Conservation (phyloP, 2,329 filamentous ascomycete species). For the Simplicillium aogashimaense region DNA sequence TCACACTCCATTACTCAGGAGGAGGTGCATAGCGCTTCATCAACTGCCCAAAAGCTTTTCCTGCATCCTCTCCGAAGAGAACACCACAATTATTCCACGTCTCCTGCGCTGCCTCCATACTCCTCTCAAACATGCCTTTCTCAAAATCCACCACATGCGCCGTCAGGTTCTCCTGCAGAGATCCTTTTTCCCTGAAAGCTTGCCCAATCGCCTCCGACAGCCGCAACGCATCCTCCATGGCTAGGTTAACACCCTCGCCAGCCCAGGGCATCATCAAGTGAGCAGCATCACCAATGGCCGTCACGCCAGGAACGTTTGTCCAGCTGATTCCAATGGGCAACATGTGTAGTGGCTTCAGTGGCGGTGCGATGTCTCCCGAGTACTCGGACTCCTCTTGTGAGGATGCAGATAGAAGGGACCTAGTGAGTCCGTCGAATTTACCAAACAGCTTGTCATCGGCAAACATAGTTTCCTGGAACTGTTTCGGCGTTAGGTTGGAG, state of each 20-base stretch:
- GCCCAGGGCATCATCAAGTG: conserved; percentile 49
- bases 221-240: conserved; percentile 41
- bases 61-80: no score
- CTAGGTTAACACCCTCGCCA: conserved; percentile 50
- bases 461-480: neutral
- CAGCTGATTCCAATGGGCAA: conserved; percentile 40
- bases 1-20: no score
- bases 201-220: conserved; percentile 23
- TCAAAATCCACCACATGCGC: no score
- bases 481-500: neutral
- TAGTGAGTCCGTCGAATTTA: neutral
- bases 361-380: conserved; percentile 18
- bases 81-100: no score
- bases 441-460: neutral
- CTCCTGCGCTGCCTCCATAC: no score
- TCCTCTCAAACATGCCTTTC: no score
- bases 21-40: no score
- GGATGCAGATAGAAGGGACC: neutral
- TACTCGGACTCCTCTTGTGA: conserved; percentile 2
- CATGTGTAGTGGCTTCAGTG: conserved; percentile 37
- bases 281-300: conserved; percentile 49
- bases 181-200: neutral
- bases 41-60: no score
- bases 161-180: no score
- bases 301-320: conserved; percentile 35